These are phyloP conservation scores for Aspergillus ellipticus DNA, from an alignment of 495 filamentous ascomycete species.

Conservation along the genomic window DNA sequence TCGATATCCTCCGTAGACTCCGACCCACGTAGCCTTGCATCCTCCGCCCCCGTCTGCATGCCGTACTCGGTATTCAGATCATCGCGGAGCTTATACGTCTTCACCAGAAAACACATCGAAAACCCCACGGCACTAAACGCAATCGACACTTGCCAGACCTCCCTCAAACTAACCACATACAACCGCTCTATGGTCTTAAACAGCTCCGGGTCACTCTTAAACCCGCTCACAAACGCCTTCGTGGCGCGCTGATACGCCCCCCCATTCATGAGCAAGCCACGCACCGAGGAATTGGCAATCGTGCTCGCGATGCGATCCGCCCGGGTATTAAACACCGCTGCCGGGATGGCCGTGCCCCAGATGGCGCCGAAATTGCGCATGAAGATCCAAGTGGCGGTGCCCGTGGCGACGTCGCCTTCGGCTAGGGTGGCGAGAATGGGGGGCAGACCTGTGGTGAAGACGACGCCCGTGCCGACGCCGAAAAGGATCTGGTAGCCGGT, in stretches of 20 bases:
- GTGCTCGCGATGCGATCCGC: not conserved
- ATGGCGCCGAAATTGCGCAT: slow-evolving; percentile 3
- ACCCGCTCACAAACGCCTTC: not conserved
- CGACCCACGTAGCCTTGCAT: too few relatives aligned
- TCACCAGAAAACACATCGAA: not conserved
- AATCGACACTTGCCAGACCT: not conserved
- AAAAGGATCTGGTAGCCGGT: not conserved
- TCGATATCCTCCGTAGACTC: too few relatives aligned
- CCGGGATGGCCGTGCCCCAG: slow-evolving; percentile 1
- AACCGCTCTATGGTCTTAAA: not conserved
- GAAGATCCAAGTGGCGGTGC: slow-evolving; percentile 1
- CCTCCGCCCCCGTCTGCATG: not conserved
- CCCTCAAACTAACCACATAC: not conserved
- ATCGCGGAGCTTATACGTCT: not conserved
- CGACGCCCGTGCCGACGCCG: not conserved
- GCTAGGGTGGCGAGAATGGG: not conserved
- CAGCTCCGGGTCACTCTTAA: not conserved
- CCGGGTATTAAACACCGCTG: not conserved
- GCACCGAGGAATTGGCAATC: not conserved
- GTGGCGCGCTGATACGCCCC: slow-evolving; percentile 2
- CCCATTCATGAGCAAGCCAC: not conserved
- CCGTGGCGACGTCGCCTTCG: not conserved
- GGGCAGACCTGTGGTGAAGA: not conserved
- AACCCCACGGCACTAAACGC: not conserved
- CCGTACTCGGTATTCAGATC: slow-evolving; percentile 3